Evolutionary conservation across 495 filamentous ascomycete species (phyloP).

Genomic region (Rhypophila decipiens): DNA sequence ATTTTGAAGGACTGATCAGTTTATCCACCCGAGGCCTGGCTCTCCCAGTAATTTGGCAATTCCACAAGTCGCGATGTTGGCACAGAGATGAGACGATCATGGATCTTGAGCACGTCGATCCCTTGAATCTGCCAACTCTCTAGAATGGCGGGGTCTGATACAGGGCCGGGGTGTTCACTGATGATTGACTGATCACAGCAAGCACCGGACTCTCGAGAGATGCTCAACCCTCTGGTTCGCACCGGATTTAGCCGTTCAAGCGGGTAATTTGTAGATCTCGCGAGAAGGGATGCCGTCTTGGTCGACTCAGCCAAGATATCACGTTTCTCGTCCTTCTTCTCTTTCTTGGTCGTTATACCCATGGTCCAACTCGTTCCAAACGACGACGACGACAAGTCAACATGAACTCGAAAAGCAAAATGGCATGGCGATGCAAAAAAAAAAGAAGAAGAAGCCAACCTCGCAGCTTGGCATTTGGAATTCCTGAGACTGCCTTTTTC

Average conservation of each 20-base stretch:
- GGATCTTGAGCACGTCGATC: slow-evolving; percentile 10
- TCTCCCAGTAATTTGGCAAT: not conserved
- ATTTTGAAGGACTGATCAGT: too few relatives aligned
- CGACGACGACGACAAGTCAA: too few relatives aligned
- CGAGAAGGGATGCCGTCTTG: not conserved
- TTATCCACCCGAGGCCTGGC: slow-evolving; percentile 13
- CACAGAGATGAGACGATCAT: slow-evolving; percentile 13
- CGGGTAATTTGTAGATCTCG: slow-evolving; percentile 8
- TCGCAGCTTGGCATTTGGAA: too few relatives aligned
- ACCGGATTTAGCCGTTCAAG: slow-evolving; percentile 12
- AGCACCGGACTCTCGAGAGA: slow-evolving; percentile 1
- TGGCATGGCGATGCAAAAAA: too few relatives aligned
- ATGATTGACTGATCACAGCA: slow-evolving; percentile 8
- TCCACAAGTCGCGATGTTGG: slow-evolving; percentile 6
- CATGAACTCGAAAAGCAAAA: too few relatives aligned
- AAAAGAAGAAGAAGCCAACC: too few relatives aligned
- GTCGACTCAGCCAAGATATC: too few relatives aligned
- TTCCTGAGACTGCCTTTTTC: too few relatives aligned
- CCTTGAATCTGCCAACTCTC: slow-evolving; percentile 7
- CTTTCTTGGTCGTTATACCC: too few relatives aligned
- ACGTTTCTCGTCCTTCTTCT: too few relatives aligned
- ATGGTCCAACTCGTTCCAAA: too few relatives aligned
- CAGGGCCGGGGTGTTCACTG: slow-evolving; percentile 1
- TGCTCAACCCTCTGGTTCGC: slow-evolving; percentile 9
- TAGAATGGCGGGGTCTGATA: not conserved